Evolutionary conservation across 306 rosid species (phyloP), one percentile per base, ranked within the genome.

Genomic region (Prunus mume): DNA sequence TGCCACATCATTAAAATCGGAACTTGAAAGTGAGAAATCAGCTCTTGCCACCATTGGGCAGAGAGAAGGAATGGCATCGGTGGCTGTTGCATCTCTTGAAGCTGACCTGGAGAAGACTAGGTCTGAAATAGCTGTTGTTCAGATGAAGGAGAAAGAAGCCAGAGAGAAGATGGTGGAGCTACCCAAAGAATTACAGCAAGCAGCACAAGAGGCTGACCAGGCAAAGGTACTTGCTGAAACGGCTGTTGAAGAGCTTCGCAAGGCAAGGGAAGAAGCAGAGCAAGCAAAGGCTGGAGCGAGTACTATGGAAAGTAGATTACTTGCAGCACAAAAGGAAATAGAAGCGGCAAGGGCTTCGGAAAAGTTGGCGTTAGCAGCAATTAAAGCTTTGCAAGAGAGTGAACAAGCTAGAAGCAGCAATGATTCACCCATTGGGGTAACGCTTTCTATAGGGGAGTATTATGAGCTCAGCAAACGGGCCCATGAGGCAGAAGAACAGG

Each of bases 301-400:
- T 77, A 96, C 98, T 8, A 73, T 88, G 86, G 90, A 89, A 83
- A 92, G 97, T 84, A 87, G 98, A 85, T 84, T 93, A 76, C 89
- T 86, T 30, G 99, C 99, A 30, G 87, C 98, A 72, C 91, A 79
- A 69, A 96, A 96, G 84, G 99, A 93, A 86, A 93, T 91, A 76
- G 99, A 96, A 74, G 99, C 99, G 58, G 93, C 98, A 18, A 93
- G 71, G 86, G 98, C 99, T 79, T 92, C 98, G 34, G 99, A 96
- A 79, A 88, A 73, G 78, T 78, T 93, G 81, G 99, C 98, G 1
- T 76, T 93, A 65, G 93, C 92, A 57, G 99, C 99, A 75, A 93
- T 96, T 77, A 96, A 96, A 85, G 99, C 99, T 62, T 83, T 96
- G 82, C 85, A 87, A 77, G 99, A 93, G 84, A 96, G 99, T 60